phyloP scores from a whole-genome alignment of 306 rosid genomes.

The Oxytropis ochrocephala region DNA sequence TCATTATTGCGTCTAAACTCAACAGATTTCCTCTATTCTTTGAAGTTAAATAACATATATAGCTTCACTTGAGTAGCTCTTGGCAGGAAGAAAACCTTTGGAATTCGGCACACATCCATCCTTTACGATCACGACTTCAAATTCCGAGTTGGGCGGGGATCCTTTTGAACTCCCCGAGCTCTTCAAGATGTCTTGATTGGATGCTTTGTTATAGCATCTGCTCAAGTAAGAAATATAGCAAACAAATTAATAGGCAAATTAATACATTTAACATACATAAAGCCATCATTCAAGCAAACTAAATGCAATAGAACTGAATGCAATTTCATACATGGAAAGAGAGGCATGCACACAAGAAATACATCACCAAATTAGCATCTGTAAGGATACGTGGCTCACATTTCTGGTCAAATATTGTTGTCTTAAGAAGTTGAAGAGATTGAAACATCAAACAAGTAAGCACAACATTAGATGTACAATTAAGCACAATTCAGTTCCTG shows the following conservation, averaged over 20 bases:
- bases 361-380: constrained; percentile 15
- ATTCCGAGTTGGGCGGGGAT: constrained; percentile 32
- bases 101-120: constrained; percentile 44
- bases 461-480: too few species aligned
- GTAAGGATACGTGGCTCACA: constrained; percentile 86
- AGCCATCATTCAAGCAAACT: too few species aligned
- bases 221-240: constrained; percentile 24
- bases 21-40: too few species aligned
- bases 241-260: constrained; percentile 4
- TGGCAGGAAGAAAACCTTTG: too few species aligned
- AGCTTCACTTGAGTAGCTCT: too few species aligned
- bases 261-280: too few species aligned
- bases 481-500: too few species aligned
- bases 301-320: too few species aligned
- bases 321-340: too few species aligned
- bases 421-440: constrained; percentile 83
- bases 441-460: constrained; percentile 41
- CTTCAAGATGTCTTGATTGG: constrained; percentile 39
- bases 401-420: constrained; percentile 70
- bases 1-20: too few species aligned
- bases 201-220: constrained; percentile 44
- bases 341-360: too few species aligned
- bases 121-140: constrained; percentile 42
- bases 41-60: too few species aligned
- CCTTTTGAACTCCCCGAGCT: constrained; percentile 39